Conservation (phyloP, 768 basidiomycete genomes). For the Suillus subaureus region DNA sequence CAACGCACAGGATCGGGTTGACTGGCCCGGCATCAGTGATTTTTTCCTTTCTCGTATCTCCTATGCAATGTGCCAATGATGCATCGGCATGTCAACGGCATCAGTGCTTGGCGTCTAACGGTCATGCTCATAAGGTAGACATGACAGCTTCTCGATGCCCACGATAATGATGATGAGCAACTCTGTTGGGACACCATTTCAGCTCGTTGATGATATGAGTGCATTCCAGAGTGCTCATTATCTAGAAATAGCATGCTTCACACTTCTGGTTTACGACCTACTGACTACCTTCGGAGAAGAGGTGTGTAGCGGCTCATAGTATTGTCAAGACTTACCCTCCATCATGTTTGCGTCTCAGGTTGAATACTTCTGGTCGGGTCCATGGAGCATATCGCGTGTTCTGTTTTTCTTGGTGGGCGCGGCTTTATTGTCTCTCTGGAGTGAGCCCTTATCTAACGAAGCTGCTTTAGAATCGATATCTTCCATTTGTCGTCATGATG, state of each 20-base stretch:
- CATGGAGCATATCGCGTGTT: slow-evolving; percentile 13
- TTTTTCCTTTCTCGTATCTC: not conserved
- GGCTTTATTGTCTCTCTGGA: not conserved
- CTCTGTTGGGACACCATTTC: not conserved
- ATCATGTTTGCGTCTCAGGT: slow-evolving; percentile 6
- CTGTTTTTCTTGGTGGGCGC: slow-evolving; percentile 9
- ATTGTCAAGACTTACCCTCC: not conserved
- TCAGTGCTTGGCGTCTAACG: not conserved
- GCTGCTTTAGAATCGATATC: slow-evolving; percentile 13
- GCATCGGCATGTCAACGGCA: not conserved
- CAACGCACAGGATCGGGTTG: not conserved
- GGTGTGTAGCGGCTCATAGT: slow-evolving; percentile 1
- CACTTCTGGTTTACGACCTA: slow-evolving; percentile 13
- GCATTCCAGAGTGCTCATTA: slow-evolving; percentile 9
- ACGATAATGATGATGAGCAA: not conserved
- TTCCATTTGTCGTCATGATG: slow-evolving; percentile 10
- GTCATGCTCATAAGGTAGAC: not conserved
- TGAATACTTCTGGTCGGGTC: slow-evolving; percentile 14
- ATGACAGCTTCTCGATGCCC: not conserved
- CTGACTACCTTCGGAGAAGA: slow-evolving; percentile 13
- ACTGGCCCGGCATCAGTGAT: not conserved
- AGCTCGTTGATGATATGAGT: not conserved
- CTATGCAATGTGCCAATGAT: not conserved
- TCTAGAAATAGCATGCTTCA: slow-evolving; percentile 13
- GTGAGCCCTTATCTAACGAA: not conserved